phyloP scores from a whole-genome alignment of 208 protist species.

The Leishmania amazonensis region DNA sequence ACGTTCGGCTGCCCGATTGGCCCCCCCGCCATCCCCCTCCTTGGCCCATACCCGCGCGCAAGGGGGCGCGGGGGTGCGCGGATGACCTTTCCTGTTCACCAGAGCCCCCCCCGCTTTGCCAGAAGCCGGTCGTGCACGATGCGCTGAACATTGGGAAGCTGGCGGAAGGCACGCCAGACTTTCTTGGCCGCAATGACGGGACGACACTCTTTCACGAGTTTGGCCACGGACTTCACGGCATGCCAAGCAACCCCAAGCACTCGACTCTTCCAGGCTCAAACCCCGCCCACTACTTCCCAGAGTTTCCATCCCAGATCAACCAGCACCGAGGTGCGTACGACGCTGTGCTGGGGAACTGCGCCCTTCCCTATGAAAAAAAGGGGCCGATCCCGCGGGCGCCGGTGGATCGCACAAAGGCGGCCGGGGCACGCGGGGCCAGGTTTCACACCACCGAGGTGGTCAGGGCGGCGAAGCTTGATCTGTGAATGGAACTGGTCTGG shows the following conservation, averaged over 20 bases:
- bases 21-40: constrained; percentile 43
- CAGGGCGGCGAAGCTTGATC: constrained; percentile 48
- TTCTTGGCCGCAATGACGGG: constrained; percentile 59
- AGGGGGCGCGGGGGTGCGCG: constrained; percentile 60
- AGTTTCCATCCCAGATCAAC: constrained; percentile 85
- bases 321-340: constrained; percentile 68
- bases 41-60: constrained; percentile 50
- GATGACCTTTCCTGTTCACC: constrained; percentile 59
- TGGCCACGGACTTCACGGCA: constrained; percentile 78
- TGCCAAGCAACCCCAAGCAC: constrained; percentile 52
- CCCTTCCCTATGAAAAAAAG: constrained; percentile 55
- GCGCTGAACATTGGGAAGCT: constrained; percentile 66
- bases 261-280: constrained; percentile 51
- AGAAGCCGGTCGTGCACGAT: constrained; percentile 49
- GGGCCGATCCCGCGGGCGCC: constrained; percentile 49
- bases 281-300: constrained; percentile 77
- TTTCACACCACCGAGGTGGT: constrained; percentile 56
- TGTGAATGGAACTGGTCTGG: constrained; percentile 51
- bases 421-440: constrained; percentile 34
- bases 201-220: constrained; percentile 75
- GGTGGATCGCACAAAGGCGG: constrained; percentile 43
- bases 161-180: constrained; percentile 39
- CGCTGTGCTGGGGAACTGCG: constrained; percentile 52
- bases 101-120: constrained; percentile 28
- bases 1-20: constrained; percentile 36